A percentile compares a stretch with the other conserved stretches of the same genome.
phyloP scores from a whole-genome alignment of 495 filamentous ascomycete species.

The Podospora fimiseda region DNA sequence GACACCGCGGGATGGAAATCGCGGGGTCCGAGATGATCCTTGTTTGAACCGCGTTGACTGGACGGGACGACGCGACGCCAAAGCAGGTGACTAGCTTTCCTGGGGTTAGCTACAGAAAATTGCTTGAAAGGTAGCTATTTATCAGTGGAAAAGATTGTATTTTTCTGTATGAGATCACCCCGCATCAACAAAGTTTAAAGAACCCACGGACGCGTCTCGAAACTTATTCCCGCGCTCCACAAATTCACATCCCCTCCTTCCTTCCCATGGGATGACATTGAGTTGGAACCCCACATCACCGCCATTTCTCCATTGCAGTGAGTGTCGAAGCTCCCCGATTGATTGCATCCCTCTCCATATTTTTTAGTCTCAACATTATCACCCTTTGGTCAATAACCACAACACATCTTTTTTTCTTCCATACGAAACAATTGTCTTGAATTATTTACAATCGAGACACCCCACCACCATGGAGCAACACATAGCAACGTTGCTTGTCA shows the following conservation, averaged over 20 bases:
- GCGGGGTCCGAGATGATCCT: constrained; percentile 10
- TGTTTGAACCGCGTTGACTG: neutral
- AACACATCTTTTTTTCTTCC: neutral
- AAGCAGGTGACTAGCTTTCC: constrained; percentile 18
- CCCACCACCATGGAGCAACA: constrained; percentile 67
- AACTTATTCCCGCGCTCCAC: constrained; percentile 2
- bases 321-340: neutral
- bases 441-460: too few species aligned
- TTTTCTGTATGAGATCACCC: neutral
- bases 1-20: neutral
- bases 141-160: too few species aligned
- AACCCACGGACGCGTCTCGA: constrained; percentile 6
- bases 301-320: constrained; percentile 5
- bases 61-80: constrained; percentile 13
- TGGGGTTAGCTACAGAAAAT: neutral
- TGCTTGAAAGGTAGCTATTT: too few species aligned
- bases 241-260: neutral
- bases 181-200: neutral
- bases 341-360: too few species aligned
- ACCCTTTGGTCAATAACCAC: too few species aligned
- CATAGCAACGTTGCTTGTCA: constrained; percentile 69
- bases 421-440: too few species aligned
- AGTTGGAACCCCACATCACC: constrained; percentile 8
- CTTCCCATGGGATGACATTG: neutral
- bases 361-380: too few species aligned